A percentile compares a stretch with the other conserved stretches of the same genome.
Evolutionary conservation across 108 stramenopile genomes (phyloP).

Genomic region (Bacterosira constricta): DNA sequence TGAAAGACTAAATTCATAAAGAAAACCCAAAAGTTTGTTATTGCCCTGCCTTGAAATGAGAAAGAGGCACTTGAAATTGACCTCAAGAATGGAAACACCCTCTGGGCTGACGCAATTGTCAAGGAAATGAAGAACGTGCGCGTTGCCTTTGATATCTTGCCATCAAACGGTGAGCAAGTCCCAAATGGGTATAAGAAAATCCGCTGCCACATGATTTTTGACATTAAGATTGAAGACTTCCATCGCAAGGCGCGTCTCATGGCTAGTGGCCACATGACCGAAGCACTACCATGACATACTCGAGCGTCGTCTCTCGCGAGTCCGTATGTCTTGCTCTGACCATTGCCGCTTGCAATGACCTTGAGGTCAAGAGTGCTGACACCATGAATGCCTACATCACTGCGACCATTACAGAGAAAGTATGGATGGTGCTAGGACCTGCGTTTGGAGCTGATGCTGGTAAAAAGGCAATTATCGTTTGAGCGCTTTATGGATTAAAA

Average conservation of each 20-base stretch:
- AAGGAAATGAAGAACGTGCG: constrained; percentile 56
- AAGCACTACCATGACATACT: constrained; percentile 40
- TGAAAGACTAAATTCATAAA: constrained; percentile 1
- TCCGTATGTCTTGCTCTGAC: constrained; percentile 51
- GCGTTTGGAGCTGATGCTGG: constrained; percentile 36
- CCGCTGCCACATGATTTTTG: constrained; percentile 49
- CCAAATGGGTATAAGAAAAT: constrained; percentile 47
- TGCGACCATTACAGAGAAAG: constrained; percentile 26
- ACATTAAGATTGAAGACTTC: constrained; percentile 47
- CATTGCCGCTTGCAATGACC: constrained; percentile 44
- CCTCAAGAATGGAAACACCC: constrained; percentile 30
- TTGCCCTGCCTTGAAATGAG: constrained; percentile 26
- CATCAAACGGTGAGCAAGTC: constrained; percentile 9
- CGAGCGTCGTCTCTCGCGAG: constrained; percentile 31
- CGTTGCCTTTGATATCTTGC: constrained; percentile 33
- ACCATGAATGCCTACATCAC: constrained; percentile 35
- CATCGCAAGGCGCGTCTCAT: constrained; percentile 38
- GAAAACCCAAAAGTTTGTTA: constrained; percentile 27
- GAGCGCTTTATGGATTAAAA: constrained; percentile 42
- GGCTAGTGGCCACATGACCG: constrained; percentile 51
- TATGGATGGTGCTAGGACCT: constrained; percentile 21
- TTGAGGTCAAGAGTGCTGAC: constrained; percentile 38
- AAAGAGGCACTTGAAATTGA: constrained; percentile 51
- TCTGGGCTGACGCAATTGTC: constrained; percentile 46
- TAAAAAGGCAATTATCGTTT: constrained; percentile 8